A percentile compares a stretch with the other conserved stretches of the same genome.
Conservation (phyloP, 2,329 filamentous ascomycete genomes). For the Trichoderma semiorbis region DNA sequence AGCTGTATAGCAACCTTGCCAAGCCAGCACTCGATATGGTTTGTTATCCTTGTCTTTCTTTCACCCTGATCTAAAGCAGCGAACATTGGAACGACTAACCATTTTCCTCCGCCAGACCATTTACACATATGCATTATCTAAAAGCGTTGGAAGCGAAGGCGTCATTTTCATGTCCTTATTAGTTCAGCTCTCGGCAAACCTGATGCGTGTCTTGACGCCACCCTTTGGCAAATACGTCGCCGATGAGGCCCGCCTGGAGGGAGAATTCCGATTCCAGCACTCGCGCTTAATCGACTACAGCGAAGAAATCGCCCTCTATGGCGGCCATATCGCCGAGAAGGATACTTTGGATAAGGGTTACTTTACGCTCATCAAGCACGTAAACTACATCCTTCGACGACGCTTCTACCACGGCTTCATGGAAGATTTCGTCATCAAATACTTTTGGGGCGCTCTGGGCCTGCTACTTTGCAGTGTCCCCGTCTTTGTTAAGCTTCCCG, state of each 20-base stretch:
- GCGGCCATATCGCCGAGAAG: conserved; percentile 90
- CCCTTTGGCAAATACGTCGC: conserved; percentile 98
- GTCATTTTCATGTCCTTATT: conserved; percentile 93
- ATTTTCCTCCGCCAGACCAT: conserved; percentile 54
- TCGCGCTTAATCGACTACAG: conserved; percentile 92
- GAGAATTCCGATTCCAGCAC: conserved; percentile 95
- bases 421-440: conserved; percentile 99
- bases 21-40: conserved; percentile 94
- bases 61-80: not conserved
- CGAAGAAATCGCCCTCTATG: conserved; percentile 90
- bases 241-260: conserved; percentile 89
- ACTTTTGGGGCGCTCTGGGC: conserved; percentile 95
- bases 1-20: conserved; percentile 92
- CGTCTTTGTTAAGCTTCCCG: conserved; percentile 91
- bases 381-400: conserved; percentile 87
- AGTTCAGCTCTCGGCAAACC: conserved; percentile 85
- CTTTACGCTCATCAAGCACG: conserved; percentile 98
- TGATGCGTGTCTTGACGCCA: conserved; percentile 92
- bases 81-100: conserved; percentile 26
- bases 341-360: conserved; percentile 97
- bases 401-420: conserved; percentile 98
- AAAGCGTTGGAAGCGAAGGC: conserved; percentile 93
- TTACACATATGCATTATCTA: conserved; percentile 90
- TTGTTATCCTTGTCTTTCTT: conserved; percentile 21
- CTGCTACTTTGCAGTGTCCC: conserved; percentile 90